Evolutionary conservation across 2,329 filamentous ascomycete species (phyloP), one percentile per base, ranked within the genome.

Genomic region (Tothia fuscella): DNA sequence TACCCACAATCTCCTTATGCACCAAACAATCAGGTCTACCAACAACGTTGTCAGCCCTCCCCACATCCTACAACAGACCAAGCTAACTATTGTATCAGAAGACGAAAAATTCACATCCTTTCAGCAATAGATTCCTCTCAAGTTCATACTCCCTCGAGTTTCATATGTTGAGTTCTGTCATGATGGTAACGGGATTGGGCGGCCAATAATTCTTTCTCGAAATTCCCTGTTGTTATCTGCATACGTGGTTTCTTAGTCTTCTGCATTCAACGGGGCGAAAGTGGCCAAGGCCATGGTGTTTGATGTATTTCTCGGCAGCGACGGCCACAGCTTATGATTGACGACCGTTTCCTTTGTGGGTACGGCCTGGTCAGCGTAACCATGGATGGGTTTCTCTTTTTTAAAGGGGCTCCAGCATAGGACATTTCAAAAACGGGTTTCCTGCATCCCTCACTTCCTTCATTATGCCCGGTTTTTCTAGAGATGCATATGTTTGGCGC

Each of bases 1-100:
- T 70, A 70, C 49, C 66, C 67, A 20, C 66, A 67, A 50, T 70
- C 66, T 45, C 66, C 67, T 13, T 71, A 70, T 51, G 60, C 52
- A 24, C 61, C 59, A 47, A 63, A 64, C 49, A 63, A 62, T 51
- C 58, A 66, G 41, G 67, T 67, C 55, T 70, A 71, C 51, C 60
- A 62, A 49, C 61, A 64, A 53, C 57, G 59, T 54, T 53, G 57
- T 49, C 58, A 59, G 46, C 17, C 45, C 45, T 44, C 43, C 44
- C 32, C 21, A 30, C 29, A n/a, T 17, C 28, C 36, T 19, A 44
- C 38, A 30, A 33, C 31, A 42, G 42, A 21, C 25, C 25, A 40
- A 44, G 47, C 48, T 48, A 32, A 49, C 34, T 31, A 16, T 40
- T 37, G 34, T 42, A 26, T 35, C 41, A 42, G 42, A 35, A 29